Percentiles rank a stretch among this genome's conserved stretches.
These are phyloP conservation scores for Aspergillus mulundensis DNA, from an alignment of 495 filamentous ascomycete species.

Conservation along the genomic window DNA sequence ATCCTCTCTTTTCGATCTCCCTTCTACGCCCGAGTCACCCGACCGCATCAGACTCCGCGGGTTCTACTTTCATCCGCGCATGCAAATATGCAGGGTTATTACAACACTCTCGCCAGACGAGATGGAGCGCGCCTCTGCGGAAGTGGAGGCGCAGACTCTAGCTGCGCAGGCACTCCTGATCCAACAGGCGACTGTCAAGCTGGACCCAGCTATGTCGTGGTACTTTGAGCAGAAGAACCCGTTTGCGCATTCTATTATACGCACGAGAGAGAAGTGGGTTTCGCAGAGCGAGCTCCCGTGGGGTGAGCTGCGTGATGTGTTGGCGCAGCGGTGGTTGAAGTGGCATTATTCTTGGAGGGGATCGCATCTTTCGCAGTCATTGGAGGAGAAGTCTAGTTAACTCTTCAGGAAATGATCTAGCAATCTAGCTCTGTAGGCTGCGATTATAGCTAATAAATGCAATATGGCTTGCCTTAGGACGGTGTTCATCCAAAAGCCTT, in stretches of 20 bases:
- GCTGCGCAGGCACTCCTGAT: slow-evolving; percentile 5
- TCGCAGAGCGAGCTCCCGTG: background rate
- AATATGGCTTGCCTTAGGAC: background rate
- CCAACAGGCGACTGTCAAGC: background rate
- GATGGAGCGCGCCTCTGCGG: background rate
- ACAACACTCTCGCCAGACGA: background rate
- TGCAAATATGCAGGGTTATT: slow-evolving; percentile 2
- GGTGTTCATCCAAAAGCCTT: too few relatives aligned
- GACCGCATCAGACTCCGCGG: slow-evolving; percentile 9
- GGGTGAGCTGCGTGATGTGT: background rate
- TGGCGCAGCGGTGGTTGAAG: slow-evolving; percentile 5
- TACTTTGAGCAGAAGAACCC: slow-evolving; percentile 9
- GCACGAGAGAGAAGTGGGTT: background rate
- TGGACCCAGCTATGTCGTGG: slow-evolving; percentile 13
- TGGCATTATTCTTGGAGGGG: slow-evolving; percentile 1
- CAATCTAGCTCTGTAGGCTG: too few relatives aligned
- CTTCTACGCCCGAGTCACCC: background rate
- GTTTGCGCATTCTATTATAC: slow-evolving; percentile 1
- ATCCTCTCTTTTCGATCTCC: slow-evolving; percentile 7
- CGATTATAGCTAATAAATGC: background rate
- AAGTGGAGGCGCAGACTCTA: slow-evolving; percentile 6
- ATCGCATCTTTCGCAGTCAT: background rate
- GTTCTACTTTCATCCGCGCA: background rate
- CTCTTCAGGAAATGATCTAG: background rate
- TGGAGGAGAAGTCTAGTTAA: background rate